Evolutionary conservation across 2,329 filamentous ascomycete genomes (phyloP).

Genomic region (Dryadomyces quercus-mongolicae): DNA sequence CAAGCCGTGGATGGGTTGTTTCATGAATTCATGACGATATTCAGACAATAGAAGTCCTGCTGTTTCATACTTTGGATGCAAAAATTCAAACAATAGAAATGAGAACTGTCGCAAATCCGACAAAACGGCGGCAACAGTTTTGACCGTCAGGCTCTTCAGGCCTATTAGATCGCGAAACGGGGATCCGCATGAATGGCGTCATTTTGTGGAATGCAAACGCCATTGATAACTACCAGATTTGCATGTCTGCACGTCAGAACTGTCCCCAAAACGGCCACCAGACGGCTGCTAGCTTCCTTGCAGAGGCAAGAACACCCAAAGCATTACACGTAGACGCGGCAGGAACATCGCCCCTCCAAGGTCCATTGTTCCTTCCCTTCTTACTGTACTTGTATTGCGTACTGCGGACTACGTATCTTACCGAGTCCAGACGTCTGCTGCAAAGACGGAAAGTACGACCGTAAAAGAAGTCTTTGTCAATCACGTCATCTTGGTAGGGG

Average conservation of each 20-base stretch:
- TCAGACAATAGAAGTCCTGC: too few species aligned
- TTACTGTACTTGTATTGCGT: too few species aligned
- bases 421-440: neutral
- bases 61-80: too few species aligned
- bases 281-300: too few species aligned
- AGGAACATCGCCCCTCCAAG: too few species aligned
- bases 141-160: neutral
- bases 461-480: neutral
- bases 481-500: neutral
- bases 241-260: neutral
- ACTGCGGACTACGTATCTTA: neutral
- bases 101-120: neutral
- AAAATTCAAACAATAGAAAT: too few species aligned
- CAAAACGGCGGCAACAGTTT: neutral
- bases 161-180: neutral
- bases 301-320: too few species aligned
- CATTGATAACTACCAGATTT: neutral
- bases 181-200: neutral
- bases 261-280: neutral
- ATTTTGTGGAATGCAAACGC: neutral
- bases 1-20: too few species aligned
- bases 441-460: neutral
- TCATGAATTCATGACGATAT: neutral
- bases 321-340: too few species aligned
- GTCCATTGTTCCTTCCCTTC: too few species aligned